phyloP scores from a whole-genome alignment of 768 basidiomycete genomes.

The Agrocybe chaxingu region DNA sequence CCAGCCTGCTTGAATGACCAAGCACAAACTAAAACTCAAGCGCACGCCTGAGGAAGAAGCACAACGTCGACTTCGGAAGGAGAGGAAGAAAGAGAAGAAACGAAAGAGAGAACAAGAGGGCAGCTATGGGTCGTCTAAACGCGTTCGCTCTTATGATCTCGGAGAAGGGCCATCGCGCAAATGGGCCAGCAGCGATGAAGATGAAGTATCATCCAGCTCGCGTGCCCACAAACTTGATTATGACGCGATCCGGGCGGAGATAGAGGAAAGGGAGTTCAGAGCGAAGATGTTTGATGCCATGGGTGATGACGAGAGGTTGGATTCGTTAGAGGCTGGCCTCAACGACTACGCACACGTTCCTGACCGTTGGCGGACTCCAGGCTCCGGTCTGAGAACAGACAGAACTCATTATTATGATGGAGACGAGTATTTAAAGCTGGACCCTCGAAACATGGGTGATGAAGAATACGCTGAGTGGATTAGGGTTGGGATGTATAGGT shows the following conservation, averaged over 20 bases:
- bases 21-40: constrained; percentile 60
- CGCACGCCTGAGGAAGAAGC: constrained; percentile 60
- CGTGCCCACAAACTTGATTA: constrained; percentile 34
- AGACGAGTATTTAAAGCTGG: constrained; percentile 40
- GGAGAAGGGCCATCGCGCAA: constrained; percentile 30
- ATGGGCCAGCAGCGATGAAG: constrained; percentile 50
- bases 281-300: constrained; percentile 73
- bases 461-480: constrained; percentile 90
- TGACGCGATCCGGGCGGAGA: constrained; percentile 46
- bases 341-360: constrained; percentile 75
- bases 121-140: constrained; percentile 21
- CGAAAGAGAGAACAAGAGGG: constrained; percentile 17
- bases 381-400: constrained; percentile 20
- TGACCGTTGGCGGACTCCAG: constrained; percentile 53
- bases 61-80: constrained; percentile 36
- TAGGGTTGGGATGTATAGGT: constrained; percentile 83
- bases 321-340: constrained; percentile 57
- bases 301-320: constrained; percentile 69
- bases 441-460: constrained; percentile 63
- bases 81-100: constrained; percentile 27
- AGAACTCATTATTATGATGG: constrained; percentile 22
- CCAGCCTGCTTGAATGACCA: constrained; percentile 16
- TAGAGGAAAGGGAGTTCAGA: constrained; percentile 65
- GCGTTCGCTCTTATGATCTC: constrained; percentile 16
- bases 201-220: constrained; percentile 21